phyloP scores from a whole-genome alignment of 1,284 basidiomycete genomes.

The Ceratorhiza oryzae-sativae region DNA sequence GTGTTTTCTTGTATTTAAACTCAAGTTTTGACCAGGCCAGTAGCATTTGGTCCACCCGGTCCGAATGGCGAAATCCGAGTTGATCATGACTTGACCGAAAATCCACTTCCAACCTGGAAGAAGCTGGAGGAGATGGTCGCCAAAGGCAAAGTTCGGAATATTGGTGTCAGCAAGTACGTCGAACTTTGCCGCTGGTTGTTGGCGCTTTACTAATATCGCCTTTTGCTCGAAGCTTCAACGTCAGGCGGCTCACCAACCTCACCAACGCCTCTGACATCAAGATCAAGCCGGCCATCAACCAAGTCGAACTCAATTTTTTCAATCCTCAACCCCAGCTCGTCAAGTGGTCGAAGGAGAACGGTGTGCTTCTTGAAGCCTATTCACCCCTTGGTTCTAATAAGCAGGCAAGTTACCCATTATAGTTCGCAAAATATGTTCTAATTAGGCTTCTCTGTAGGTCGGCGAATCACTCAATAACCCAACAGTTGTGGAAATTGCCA shows the following conservation, averaged over 20 bases:
- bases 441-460: constrained; percentile 34
- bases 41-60: constrained; percentile 66
- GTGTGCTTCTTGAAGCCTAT: constrained; percentile 76
- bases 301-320: constrained; percentile 85
- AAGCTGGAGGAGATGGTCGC: constrained; percentile 56
- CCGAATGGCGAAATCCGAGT: constrained; percentile 56
- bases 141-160: constrained; percentile 54
- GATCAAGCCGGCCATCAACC: constrained; percentile 70
- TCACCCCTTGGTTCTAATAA: constrained; percentile 73
- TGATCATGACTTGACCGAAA: constrained; percentile 69
- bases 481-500: constrained; percentile 62
- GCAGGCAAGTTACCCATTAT: constrained; percentile 64
- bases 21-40: constrained; percentile 60
- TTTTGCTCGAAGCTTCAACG: constrained; percentile 59
- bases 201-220: neutral
- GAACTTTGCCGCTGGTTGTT: neutral
- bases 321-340: constrained; percentile 84
- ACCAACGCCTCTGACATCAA: constrained; percentile 66
- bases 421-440: constrained; percentile 54
- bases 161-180: constrained; percentile 55
- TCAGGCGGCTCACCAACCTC: constrained; percentile 61
- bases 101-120: constrained; percentile 69
- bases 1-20: constrained; percentile 50
- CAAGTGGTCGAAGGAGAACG: constrained; percentile 70
- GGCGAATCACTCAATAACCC: constrained; percentile 36